Evolutionary conservation across 1,139 yeast species (phyloP).

Genomic region (Meyerozyma guilliermondii): DNA sequence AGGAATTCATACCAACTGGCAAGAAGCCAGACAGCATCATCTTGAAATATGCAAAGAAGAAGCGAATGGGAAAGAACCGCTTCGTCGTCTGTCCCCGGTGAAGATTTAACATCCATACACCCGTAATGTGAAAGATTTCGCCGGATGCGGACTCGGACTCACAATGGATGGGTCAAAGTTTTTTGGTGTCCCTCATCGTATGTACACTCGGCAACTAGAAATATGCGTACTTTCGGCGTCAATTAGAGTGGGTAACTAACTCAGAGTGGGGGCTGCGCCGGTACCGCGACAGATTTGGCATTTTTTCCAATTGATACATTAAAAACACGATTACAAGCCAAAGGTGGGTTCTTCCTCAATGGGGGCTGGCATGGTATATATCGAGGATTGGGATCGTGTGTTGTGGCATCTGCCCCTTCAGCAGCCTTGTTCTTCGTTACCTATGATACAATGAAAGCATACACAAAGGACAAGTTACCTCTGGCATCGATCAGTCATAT

Average conservation of each 20-base stretch:
- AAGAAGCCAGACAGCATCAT: slow-evolving; percentile 66
- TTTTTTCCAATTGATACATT: slow-evolving; percentile 96
- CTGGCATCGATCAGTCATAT: slow-evolving; percentile 57
- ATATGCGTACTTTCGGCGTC: background rate
- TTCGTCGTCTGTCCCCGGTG: slow-evolving; percentile 10
- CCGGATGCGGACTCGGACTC: background rate
- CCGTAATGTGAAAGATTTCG: background rate
- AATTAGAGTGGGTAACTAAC: background rate
- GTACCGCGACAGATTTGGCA: slow-evolving; percentile 88
- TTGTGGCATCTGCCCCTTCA: slow-evolving; percentile 91
- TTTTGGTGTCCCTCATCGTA: slow-evolving; percentile 12
- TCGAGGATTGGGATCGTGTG: slow-evolving; percentile 87
- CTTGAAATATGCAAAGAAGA: slow-evolving; percentile 71
- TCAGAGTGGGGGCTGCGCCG: slow-evolving; percentile 91
- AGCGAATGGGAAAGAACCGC: slow-evolving; percentile 45
- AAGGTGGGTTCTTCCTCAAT: slow-evolving; percentile 86
- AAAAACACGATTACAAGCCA: slow-evolving; percentile 90
- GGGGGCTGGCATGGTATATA: slow-evolving; percentile 94
- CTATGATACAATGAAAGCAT: slow-evolving; percentile 69
- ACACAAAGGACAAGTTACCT: slow-evolving; percentile 34
- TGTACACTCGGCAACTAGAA: slow-evolving; percentile 2
- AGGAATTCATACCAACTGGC: slow-evolving; percentile 48
- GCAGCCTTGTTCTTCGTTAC: slow-evolving; percentile 88
- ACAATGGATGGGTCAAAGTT: slow-evolving; percentile 11
- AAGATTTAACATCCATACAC: background rate